Evolutionary conservation across 768 basidiomycete genomes (phyloP).

Genomic region (Psilocybe sp.): DNA sequence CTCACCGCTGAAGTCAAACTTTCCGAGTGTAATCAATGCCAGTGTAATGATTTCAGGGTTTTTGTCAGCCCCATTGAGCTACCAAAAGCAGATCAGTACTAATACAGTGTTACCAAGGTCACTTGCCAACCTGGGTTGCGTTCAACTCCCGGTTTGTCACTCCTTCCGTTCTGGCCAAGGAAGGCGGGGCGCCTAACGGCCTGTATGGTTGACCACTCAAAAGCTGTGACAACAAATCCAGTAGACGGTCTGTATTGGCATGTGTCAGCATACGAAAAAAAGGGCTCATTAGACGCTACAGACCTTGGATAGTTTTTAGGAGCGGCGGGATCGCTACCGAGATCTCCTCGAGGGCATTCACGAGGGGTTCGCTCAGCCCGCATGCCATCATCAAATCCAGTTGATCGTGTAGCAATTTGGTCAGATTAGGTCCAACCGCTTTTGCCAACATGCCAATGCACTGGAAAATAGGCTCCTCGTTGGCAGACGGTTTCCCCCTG

Average conservation of each 20-base stretch:
- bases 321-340: conserved; percentile 87
- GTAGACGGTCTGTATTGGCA: conserved; percentile 66
- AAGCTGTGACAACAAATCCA: conserved; percentile 80
- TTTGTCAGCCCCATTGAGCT: conserved; percentile 54
- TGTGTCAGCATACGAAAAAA: background rate
- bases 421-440: conserved; percentile 94
- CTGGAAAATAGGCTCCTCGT: conserved; percentile 95
- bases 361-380: conserved; percentile 86
- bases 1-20: conserved; percentile 92
- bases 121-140: conserved; percentile 37
- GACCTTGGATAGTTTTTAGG: conserved; percentile 89
- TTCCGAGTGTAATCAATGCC: conserved; percentile 82
- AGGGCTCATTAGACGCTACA: background rate
- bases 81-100: conserved; percentile 3
- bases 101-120: background rate
- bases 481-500: conserved; percentile 86
- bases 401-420: conserved; percentile 93
- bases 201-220: conserved; percentile 84
- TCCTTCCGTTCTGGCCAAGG: conserved; percentile 53
- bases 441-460: conserved; percentile 95
- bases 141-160: conserved; percentile 50
- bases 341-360: conserved; percentile 80
- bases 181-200: conserved; percentile 80
- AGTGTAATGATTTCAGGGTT: conserved; percentile 70
- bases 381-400: conserved; percentile 95